Evolutionary conservation across 345 rosid genomes (phyloP), one percentile per base, ranked within the genome.

Genomic region (Eutrema japonicum): DNA sequence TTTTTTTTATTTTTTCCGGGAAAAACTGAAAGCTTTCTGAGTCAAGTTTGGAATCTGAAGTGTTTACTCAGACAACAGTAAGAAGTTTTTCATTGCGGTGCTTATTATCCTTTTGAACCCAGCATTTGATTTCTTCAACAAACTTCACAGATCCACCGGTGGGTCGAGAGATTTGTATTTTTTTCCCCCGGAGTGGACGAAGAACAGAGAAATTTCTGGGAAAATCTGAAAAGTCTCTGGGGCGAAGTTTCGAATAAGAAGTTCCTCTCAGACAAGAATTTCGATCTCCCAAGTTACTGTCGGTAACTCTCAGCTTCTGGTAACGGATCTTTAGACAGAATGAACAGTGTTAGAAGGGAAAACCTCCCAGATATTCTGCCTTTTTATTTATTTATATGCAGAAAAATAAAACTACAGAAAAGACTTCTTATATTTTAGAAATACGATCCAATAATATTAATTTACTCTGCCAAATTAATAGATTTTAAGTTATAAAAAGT

Each of bases 261-360:
- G 10, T 45, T 10, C n/a, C 27, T 54, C 38, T 52, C 59, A 71
- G 80, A 77, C 80, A 77, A 71, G 73, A 66, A 77, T 6, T 42
- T 16, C 73, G 45, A 65, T 71, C 51, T 71, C 68, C 76, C 77
- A 58, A 71, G 57, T 65, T 71, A 66, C 68, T 77, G 77, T 77
- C 80, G 72, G 80, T 42, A 65, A 57, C 68, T 65, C 51, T 37
- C n/a, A 27, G 59, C 41, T 76, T 63, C 38, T 76, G 72, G 59
- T 56, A 70, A 77, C 76, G 72, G 80, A 77, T 77, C 76, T 77
- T 77, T 57, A 70, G 67, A 77, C 71, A 48, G n/a, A 65, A 32
- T 70, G 54, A 77, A 57, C 55, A 70, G 72, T 71, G 53, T 52
- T 0, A 35, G 33, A 12, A 53, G 16, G 10, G 32, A 40, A 49